Conservation (phyloP, 2,329 filamentous ascomycete genomes). For the Colletotrichum magnum region DNA sequence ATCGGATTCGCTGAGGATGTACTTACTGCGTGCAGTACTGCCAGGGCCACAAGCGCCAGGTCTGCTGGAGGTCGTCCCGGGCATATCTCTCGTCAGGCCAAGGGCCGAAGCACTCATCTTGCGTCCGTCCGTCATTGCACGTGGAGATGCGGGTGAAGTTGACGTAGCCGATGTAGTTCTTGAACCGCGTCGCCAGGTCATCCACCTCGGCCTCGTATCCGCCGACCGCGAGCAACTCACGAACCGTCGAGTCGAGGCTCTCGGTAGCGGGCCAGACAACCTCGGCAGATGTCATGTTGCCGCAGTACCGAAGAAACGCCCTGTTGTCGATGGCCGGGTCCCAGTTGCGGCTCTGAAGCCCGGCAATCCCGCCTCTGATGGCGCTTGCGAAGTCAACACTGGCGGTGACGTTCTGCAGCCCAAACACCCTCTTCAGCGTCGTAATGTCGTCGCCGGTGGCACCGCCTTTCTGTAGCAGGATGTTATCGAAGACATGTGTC, state of each 20-base stretch:
- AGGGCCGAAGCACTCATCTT: slow-evolving; percentile 31
- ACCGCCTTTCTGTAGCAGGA: slow-evolving; percentile 56
- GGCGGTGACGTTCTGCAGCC: slow-evolving; percentile 57
- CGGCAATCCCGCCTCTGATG: slow-evolving; percentile 58
- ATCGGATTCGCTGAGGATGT: neutral
- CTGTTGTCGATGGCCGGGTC: slow-evolving; percentile 61
- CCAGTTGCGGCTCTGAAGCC: slow-evolving; percentile 67
- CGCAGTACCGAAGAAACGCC: slow-evolving; percentile 63
- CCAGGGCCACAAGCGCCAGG: slow-evolving; percentile 62
- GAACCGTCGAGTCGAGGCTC: slow-evolving; percentile 52
- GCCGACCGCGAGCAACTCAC: slow-evolving; percentile 56
- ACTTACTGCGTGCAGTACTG: slow-evolving; percentile 69
- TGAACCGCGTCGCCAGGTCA: slow-evolving; percentile 57
- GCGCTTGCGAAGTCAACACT: slow-evolving; percentile 64
- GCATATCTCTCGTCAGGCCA: slow-evolving; percentile 38
- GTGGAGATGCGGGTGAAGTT: slow-evolving; percentile 41
- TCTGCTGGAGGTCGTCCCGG: slow-evolving; percentile 15
- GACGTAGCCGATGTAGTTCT: slow-evolving; percentile 69
- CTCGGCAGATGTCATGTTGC: slow-evolving; percentile 57
- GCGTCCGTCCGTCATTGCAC: slow-evolving; percentile 1
- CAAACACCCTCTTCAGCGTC: slow-evolving; percentile 62
- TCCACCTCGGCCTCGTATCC: slow-evolving; percentile 48
- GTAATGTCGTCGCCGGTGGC: slow-evolving; percentile 36
- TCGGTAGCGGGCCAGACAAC: slow-evolving; percentile 59
- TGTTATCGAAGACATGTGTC: slow-evolving; percentile 65